Evolutionary conservation across 805 yeast genomes (phyloP).

Genomic region (Nakazawaea populi): DNA sequence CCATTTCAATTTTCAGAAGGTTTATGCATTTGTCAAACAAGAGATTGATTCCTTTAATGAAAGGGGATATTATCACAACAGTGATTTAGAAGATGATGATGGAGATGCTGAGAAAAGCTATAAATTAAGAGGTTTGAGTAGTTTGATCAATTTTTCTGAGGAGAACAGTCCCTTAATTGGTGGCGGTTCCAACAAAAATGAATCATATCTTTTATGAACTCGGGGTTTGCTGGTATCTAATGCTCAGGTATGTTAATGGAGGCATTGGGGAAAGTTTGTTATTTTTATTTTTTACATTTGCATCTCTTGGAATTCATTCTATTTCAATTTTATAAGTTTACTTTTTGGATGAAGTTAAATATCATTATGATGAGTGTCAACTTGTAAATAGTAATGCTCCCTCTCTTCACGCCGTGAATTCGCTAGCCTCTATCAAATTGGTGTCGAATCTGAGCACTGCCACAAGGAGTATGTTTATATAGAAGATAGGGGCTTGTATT

Average conservation of each 20-base stretch:
- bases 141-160: slow-evolving; percentile 14
- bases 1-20: slow-evolving; percentile 20
- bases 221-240: background rate
- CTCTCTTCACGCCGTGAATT: too few species aligned
- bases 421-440: too few species aligned
- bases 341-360: too few species aligned
- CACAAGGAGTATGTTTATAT: too few species aligned
- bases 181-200: background rate
- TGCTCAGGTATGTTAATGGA: background rate
- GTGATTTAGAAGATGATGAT: slow-evolving; percentile 1
- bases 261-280: too few species aligned
- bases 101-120: slow-evolving; percentile 7
- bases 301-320: too few species aligned
- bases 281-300: too few species aligned
- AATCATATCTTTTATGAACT: background rate
- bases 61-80: slow-evolving; percentile 11
- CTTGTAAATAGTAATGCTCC: too few species aligned
- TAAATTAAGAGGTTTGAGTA: slow-evolving; percentile 21
- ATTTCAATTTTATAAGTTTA: too few species aligned
- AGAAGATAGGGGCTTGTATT: too few species aligned
- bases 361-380: too few species aligned
- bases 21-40: slow-evolving; percentile 18
- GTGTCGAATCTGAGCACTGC: too few species aligned
- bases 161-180: slow-evolving; percentile 14
- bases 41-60: slow-evolving; percentile 22